Base-by-base conservation (phyloP, 163 green algal genomes). In the Scenedesmus sp. region DNA sequence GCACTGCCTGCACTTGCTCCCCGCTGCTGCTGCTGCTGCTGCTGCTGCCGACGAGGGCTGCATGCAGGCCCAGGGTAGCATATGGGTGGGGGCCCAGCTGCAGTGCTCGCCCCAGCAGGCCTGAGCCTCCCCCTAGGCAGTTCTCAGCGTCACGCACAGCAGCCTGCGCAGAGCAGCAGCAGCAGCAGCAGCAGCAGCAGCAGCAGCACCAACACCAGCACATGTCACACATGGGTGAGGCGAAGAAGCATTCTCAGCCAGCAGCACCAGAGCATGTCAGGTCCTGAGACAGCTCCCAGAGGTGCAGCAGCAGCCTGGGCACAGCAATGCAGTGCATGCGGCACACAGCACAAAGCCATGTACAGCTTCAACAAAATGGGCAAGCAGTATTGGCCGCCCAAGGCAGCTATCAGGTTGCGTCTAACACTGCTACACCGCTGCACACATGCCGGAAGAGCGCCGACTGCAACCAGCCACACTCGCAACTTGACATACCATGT, bases 41-140 rank as follows among this genome's bases (percentile, higher is more conserved):
- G 46, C 64, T 74, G 79, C 52, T 85, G 84, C 73, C 8, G 12
- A 13, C 76, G 16, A 55, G 85, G 54, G 82, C 5, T 52, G 52
- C 85, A 76, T 92, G 94, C 20, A 96, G 84, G 70, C 73, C 86
- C 15, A 96, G 34, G 0, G 84, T 93, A 8, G 92, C 95, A 83
- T 93, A 96, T 1, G 95, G 92, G 90, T 96, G 94, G 5, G 95
- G 95, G 0, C 95, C 95, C 60, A 95, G 73, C 67, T 94, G 91
- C 55, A 88, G 62, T 0, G 95, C 94, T 7, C 88, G 56, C 4
- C 95, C 94, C 16, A 96, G 84, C n/a, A 94, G 64, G 0, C 70
- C 85, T 52, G 84, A 86, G 56, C 57, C 84, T 66, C 88, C 86
- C 16, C 92, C 90, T 7, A 95, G 86, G 84, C 92, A 94, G 9